These are phyloP conservation scores for Aegle marmelos DNA, from an alignment of 345 rosid species.

Conservation along the genomic window DNA sequence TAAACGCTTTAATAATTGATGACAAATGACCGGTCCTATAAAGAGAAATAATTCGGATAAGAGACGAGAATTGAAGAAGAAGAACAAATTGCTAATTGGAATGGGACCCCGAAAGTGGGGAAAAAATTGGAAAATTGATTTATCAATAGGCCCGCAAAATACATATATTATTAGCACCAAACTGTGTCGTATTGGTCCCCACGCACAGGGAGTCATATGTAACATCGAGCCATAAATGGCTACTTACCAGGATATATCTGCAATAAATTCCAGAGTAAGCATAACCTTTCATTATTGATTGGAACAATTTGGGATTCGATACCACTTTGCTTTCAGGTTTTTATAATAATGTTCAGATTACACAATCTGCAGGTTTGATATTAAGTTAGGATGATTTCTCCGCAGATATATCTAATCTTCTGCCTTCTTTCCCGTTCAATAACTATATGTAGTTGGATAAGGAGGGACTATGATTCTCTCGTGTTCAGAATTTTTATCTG, in stretches of 20 bases:
- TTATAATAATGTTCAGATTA: background rate
- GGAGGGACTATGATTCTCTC: no score
- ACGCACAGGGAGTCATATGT: background rate
- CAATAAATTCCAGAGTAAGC: constrained; percentile 7
- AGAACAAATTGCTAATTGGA: constrained; percentile 14
- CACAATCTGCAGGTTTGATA: background rate
- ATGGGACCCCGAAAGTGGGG: constrained; percentile 9
- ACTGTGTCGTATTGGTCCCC: constrained; percentile 28
- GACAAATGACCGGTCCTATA: constrained; percentile 26
- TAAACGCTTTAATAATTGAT: constrained; percentile 27
- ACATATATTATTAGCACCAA: constrained; percentile 24
- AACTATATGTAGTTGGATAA: no score
- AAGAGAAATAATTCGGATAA: constrained; percentile 25
- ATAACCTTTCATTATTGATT: constrained; percentile 13
- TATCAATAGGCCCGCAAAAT: constrained; percentile 9
- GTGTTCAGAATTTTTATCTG: no score
- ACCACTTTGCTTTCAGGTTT: background rate
- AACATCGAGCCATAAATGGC: constrained; percentile 21
- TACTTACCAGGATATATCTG: constrained; percentile 17
- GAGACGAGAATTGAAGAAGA: constrained; percentile 6
- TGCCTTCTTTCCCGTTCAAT: no score
- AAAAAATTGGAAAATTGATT: constrained; percentile 2
- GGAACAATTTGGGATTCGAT: background rate
- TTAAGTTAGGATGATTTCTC: background rate
- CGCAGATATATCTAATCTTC: no score